These are phyloP conservation scores for Geosmithia flava DNA, from an alignment of 2,329 filamentous ascomycete species.

Conservation along the genomic window DNA sequence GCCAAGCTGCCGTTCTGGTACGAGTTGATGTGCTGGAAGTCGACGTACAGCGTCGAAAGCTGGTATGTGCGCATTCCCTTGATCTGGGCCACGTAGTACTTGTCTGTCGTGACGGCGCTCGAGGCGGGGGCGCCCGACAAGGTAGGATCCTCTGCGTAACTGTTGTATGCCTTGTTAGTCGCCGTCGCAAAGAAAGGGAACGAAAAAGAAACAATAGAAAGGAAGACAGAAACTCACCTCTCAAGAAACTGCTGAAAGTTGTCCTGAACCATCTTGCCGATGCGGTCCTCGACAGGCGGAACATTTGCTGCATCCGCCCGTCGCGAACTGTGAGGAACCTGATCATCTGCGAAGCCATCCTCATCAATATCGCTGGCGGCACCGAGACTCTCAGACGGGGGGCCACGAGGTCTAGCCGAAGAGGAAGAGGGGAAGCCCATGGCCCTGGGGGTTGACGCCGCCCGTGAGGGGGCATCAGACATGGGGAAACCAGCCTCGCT, in stretches of 20 bases:
- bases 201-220: background rate
- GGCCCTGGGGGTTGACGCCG: conserved; percentile 27
- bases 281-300: conserved; percentile 62
- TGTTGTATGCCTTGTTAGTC: conserved; percentile 10
- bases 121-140: conserved; percentile 52
- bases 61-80: conserved; percentile 61
- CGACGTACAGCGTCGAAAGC: conserved; percentile 78
- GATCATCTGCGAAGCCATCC: conserved; percentile 52
- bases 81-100: conserved; percentile 78
- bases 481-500: conserved; percentile 45
- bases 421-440: conserved; percentile 36
- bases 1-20: conserved; percentile 72
- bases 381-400: conserved; percentile 50
- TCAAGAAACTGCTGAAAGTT: conserved; percentile 75
- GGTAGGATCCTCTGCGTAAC: conserved; percentile 57
- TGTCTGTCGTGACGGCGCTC: conserved; percentile 62
- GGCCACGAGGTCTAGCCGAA: conserved; percentile 38
- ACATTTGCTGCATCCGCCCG: conserved; percentile 38
- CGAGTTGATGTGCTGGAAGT: conserved; percentile 71
- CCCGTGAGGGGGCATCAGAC: conserved; percentile 39
- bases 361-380: conserved; percentile 50
- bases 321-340: conserved; percentile 40
- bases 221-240: conserved; percentile 9
- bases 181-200: no score
- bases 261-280: conserved; percentile 61